A percentile compares a stretch with the other conserved stretches of the same genome.
Evolutionary conservation across 1,284 basidiomycete species (phyloP).

Genomic region (Ustilago curta): DNA sequence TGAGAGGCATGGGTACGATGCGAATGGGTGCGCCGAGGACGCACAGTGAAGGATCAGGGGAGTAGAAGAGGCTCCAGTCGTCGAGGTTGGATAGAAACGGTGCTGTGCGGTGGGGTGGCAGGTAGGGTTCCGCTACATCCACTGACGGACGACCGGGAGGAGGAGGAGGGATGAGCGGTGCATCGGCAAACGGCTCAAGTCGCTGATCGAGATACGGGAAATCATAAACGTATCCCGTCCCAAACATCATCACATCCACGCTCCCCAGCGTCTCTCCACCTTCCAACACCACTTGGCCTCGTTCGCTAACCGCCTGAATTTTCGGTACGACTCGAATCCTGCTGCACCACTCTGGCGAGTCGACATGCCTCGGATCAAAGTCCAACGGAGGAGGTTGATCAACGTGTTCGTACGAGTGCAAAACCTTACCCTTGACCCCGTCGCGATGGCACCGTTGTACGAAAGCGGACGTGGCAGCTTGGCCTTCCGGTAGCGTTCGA

Average conservation of each 20-base stretch:
- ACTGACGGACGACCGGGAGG: neutral
- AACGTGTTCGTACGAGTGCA: slow-evolving; percentile 52
- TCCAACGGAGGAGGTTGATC: slow-evolving; percentile 61
- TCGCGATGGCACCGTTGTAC: slow-evolving; percentile 1
- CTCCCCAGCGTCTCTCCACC: slow-evolving; percentile 24
- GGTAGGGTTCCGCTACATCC: slow-evolving; percentile 12
- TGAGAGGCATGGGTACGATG: slow-evolving; percentile 65
- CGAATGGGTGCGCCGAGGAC: slow-evolving; percentile 59
- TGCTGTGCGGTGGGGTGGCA: slow-evolving; percentile 15
- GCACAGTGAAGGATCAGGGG: slow-evolving; percentile 44
- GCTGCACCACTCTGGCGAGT: slow-evolving; percentile 54
- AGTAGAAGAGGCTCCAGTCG: slow-evolving; percentile 66
- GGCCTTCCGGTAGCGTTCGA: slow-evolving; percentile 37
- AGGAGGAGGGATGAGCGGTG: slow-evolving; percentile 35
- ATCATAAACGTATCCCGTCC: slow-evolving; percentile 64
- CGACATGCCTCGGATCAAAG: slow-evolving; percentile 57
- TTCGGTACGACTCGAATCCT: slow-evolving; percentile 59
- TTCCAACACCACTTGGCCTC: slow-evolving; percentile 24
- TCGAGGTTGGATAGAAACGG: slow-evolving; percentile 57
- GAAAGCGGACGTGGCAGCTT: slow-evolving; percentile 28
- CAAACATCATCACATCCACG: slow-evolving; percentile 66
- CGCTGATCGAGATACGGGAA: slow-evolving; percentile 50
- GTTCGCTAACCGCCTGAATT: slow-evolving; percentile 32
- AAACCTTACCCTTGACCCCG: slow-evolving; percentile 19
- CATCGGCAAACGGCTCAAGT: slow-evolving; percentile 24